Conservation (phyloP, 2,329 filamentous ascomycete species). For the Ceratocystis alfenasii region DNA sequence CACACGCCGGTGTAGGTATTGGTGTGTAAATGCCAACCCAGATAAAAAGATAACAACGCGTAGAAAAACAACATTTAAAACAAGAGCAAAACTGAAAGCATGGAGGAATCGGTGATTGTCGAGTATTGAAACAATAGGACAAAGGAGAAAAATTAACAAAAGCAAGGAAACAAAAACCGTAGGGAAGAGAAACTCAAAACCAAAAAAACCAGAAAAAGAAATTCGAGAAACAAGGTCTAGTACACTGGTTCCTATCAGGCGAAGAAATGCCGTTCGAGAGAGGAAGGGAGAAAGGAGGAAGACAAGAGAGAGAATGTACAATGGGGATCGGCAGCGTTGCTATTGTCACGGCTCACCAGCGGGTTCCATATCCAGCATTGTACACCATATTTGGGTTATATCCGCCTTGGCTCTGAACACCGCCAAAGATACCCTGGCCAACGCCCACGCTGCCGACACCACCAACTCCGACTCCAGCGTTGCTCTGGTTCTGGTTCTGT, state of each 20-base stretch:
- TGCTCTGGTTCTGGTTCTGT: slow-evolving; percentile 63
- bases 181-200: slow-evolving; percentile 22
- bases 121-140: not conserved
- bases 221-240: slow-evolving; percentile 20
- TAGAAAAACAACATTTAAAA: slow-evolving; percentile 15
- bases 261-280: slow-evolving; percentile 16
- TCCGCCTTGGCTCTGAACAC: slow-evolving; percentile 85
- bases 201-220: slow-evolving; percentile 25
- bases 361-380: slow-evolving; percentile 23
- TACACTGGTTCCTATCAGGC: not conserved
- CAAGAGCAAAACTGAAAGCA: slow-evolving; percentile 25
- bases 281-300: not conserved
- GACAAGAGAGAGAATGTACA: not conserved
- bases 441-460: slow-evolving; percentile 27
- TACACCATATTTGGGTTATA: slow-evolving; percentile 85
- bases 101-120: not conserved
- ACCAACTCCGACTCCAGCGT: slow-evolving; percentile 46
- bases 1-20: slow-evolving; percentile 16
- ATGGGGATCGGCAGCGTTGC: not conserved
- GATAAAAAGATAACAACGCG: slow-evolving; percentile 12
- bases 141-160: not conserved
- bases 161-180: slow-evolving; percentile 23
- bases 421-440: slow-evolving; percentile 72
- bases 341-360: slow-evolving; percentile 16
- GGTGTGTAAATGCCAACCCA: slow-evolving; percentile 12